Evolutionary conservation across 345 rosid species (phyloP).

Genomic region (Linum usitatissimum): DNA sequence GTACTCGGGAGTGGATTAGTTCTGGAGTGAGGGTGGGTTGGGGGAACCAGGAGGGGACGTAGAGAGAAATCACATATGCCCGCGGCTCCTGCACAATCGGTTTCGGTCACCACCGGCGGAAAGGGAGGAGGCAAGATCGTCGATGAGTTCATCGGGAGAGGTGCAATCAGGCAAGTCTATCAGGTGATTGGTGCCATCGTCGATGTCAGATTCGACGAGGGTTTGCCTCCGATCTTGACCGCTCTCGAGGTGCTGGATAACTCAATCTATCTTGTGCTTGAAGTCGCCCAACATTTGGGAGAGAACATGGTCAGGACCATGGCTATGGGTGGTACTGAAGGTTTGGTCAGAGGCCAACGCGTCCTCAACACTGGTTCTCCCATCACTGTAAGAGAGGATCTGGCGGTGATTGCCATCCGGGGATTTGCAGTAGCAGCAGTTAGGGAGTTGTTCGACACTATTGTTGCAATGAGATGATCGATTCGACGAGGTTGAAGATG

Average conservation of each 20-base stretch:
- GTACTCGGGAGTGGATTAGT: too few relatives aligned
- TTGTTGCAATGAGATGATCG: too few relatives aligned
- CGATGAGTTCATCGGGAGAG: slow-evolving; percentile 79
- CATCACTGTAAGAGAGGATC: slow-evolving; percentile 73
- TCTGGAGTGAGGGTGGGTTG: too few relatives aligned
- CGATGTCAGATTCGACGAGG: slow-evolving; percentile 82
- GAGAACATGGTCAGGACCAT: slow-evolving; percentile 75
- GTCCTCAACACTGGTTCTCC: slow-evolving; percentile 93
- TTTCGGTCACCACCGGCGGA: slow-evolving; percentile 25
- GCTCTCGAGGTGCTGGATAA: slow-evolving; percentile 85
- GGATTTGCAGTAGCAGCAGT: too few relatives aligned
- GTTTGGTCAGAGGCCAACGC: slow-evolving; percentile 66
- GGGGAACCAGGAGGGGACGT: too few relatives aligned
- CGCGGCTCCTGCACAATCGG: slow-evolving; percentile 25
- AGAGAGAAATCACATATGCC: slow-evolving; percentile 18
- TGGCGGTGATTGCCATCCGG: too few relatives aligned
- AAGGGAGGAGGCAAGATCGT: slow-evolving; percentile 47
- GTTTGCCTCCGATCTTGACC: slow-evolving; percentile 90
- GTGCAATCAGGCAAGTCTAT: slow-evolving; percentile 79
- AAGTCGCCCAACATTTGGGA: slow-evolving; percentile 96
- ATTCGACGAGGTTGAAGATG: too few relatives aligned
- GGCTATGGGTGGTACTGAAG: slow-evolving; percentile 94
- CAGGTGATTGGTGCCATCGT: slow-evolving; percentile 97
- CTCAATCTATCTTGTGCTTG: slow-evolving; percentile 69
- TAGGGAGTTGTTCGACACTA: too few relatives aligned